Evolutionary conservation across 2,329 filamentous ascomycete species (phyloP), one percentile per base, ranked within the genome.

Genomic region (Sporothrix phasma): DNA sequence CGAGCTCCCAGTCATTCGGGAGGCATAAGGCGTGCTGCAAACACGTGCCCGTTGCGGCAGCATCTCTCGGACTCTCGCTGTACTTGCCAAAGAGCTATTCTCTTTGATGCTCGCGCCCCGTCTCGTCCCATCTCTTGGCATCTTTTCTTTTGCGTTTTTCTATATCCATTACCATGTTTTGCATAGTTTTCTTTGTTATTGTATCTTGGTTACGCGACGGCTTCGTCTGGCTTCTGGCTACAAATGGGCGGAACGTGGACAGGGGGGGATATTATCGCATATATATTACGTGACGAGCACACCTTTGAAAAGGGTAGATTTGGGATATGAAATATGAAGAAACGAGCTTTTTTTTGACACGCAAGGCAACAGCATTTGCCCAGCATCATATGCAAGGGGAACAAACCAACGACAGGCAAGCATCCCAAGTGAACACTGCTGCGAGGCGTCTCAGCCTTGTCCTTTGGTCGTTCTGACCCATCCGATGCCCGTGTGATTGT

Each of bases 291-390:
- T 45, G 24, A 37, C 39, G 47, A 56, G 19, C 10, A 24, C 19
- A 31, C 15, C 29, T 11, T 37, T 13, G n/a, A 8, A 53, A 3
- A 31, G 11, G 51, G 31, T 39, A 39, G 51, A 39, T 19, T 22
- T 39, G n/a, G 51, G 51, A 56, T 39, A 56, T 24, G 51, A 62
- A 29, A 56, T 39, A 56, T 24, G 51, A 62, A 29, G 46, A 54
- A 54, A 53, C 37, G 49, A 54, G 41, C 46, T 46, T 39, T 47
- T 39, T 26, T n/a, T 56, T 69, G 51, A 64, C 80, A n/a, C 79
- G 78, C 77, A 47, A 46, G 43, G 29, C 29, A n/a, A 60, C 22
- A 45, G 24, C 22, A 60, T 47, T 15, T 13, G 24, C 39, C 56
- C 11, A 29, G 26, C 26, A 19, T 60, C 41, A 58, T 43, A 39